Evolutionary conservation across 148 eudicot genomes (phyloP), one percentile per base, ranked within the genome.

Genomic region (Rhododendron williamsianum): DNA sequence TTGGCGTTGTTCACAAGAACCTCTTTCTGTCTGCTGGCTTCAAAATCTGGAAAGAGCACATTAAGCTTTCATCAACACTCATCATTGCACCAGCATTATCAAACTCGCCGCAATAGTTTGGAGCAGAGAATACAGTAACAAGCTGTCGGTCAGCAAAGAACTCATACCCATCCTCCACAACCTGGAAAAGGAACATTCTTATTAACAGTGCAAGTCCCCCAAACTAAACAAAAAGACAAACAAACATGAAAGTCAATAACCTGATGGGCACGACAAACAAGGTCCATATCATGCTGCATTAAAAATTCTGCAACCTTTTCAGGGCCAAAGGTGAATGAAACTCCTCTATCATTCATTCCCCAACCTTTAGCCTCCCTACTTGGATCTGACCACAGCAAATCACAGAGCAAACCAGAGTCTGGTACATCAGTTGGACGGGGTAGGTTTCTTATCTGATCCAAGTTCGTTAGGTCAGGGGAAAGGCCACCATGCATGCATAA

Each of bases 401-500:
- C 96, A 85, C 96, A 93, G 23, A 93, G 90, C 86, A 93, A 85
- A 72, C 96, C 96, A 54, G 96, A 90, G 85, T 93, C 96, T 11
- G 96, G 96, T 79, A 93, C 93, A 89, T 92, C 93, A 21, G 92
- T 88, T 52, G 96, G 96, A 21, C 96, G 92, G 2, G 90, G 1
- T 69, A 93, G 73, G 83, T 87, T 91, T 88, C 93, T 90, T 82
- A 93, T 92, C 84, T 92, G 93, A 85, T 93, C 94, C 81, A 92
- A 89, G 84, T 85, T 88, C 76, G 86, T 86, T 86, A 93, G 86
- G 71, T 93, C 96, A 69, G 96, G 96, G 46, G 96, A 93, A 63
- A 93, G 91, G 79, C 96, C 96, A 72, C 96, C 96, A 86, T 93
- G 96, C 96, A 93, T 93, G 89, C 96, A 93, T 63, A 93, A 86